Evolutionary conservation across 2,329 filamentous ascomycete species (phyloP), one percentile per base, ranked within the genome.

Genomic region (Diaporthe capsici): DNA sequence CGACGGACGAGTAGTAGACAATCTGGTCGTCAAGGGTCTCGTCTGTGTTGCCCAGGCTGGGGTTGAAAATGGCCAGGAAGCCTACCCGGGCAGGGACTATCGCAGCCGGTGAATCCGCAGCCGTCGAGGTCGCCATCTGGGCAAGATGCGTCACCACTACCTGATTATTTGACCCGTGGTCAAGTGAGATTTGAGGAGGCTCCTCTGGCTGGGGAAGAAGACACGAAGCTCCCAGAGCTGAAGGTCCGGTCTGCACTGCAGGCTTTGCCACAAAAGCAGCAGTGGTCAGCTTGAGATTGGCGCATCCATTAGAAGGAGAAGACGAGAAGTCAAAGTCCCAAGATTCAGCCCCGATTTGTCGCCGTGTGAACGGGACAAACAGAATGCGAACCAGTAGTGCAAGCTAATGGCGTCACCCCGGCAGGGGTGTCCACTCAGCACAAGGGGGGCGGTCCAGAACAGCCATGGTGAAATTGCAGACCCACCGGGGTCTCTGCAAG

Each of bases 41-140:
- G 79, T 90, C 88, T 4, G 86, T 88, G 58, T 81, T 82, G 80
- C 94, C 93, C 60, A 97, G 90, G 8, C 93, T 92, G 47, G 97
- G 97, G 83, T 98, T 98, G 88, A 98, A 99, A 83, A 99, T 97
- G 83, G 96, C 92, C 61, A 99, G 90, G 84, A 97, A 98, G 80
- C 94, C 94, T 42, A 98, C 91, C 82, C 94, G 94, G 49, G 96
- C 96, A 58, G 97, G 96, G 47, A 92, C 87, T 78, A 94, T 83
- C 20, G 63, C 70, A 20, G 63, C 70, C 39, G 70, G 63, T 15
- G 73, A 65, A 39, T 71, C 67, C 44, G 63, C 39, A 25, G 70
- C 34, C 12, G 44, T 17, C 22, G 71, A 65, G 49, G 63, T 39
- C 57, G 75, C 65, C 65, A 75, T 67, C 63, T 73, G 47, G 47